A percentile compares a stretch with the other conserved stretches of the same genome.
Conservation (phyloP, 768 basidiomycete species). For the Trametes sanguinea region DNA sequence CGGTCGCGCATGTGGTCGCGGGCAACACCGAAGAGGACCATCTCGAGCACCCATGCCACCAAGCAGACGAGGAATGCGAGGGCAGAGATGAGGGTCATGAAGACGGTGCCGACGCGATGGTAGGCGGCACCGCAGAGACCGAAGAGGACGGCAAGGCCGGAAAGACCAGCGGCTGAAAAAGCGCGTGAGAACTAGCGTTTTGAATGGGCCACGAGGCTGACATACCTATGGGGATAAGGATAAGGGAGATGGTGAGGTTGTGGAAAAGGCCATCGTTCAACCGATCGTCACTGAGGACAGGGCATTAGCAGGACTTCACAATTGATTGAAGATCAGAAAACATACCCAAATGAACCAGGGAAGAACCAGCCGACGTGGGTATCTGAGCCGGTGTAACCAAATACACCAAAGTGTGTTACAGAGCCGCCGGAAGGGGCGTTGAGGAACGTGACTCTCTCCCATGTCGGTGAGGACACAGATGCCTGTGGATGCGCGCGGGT, state of each 20-base stretch:
- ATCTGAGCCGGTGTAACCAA: slow-evolving; percentile 67
- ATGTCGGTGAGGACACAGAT: slow-evolving; percentile 74
- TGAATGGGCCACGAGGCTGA: slow-evolving; percentile 10
- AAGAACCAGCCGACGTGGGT: slow-evolving; percentile 62
- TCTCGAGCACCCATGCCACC: slow-evolving; percentile 74
- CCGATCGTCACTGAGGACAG: slow-evolving; percentile 38
- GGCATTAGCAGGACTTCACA: not conserved
- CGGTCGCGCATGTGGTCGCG: slow-evolving; percentile 56
- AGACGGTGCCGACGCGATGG: slow-evolving; percentile 69
- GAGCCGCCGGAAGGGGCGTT: slow-evolving; percentile 44
- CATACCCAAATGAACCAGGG: slow-evolving; percentile 46
- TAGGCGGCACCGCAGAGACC: slow-evolving; percentile 67
- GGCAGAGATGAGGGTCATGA: slow-evolving; percentile 71
- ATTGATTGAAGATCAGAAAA: slow-evolving; percentile 4
- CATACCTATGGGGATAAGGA: slow-evolving; percentile 80
- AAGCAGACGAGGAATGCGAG: slow-evolving; percentile 69
- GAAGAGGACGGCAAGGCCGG: slow-evolving; percentile 65
- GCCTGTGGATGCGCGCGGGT: slow-evolving; percentile 42
- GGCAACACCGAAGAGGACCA: slow-evolving; percentile 76
- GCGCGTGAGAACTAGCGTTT: too few species aligned
- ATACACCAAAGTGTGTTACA: slow-evolving; percentile 66
- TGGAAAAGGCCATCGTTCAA: slow-evolving; percentile 57
- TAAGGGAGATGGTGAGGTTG: slow-evolving; percentile 71
- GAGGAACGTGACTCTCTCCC: slow-evolving; percentile 71
- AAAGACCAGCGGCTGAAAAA: slow-evolving; percentile 58